Evolutionary conservation across 495 filamentous ascomycete species (phyloP), one percentile per base, ranked within the genome.

Genomic region (Lasiosphaeris hirsuta): DNA sequence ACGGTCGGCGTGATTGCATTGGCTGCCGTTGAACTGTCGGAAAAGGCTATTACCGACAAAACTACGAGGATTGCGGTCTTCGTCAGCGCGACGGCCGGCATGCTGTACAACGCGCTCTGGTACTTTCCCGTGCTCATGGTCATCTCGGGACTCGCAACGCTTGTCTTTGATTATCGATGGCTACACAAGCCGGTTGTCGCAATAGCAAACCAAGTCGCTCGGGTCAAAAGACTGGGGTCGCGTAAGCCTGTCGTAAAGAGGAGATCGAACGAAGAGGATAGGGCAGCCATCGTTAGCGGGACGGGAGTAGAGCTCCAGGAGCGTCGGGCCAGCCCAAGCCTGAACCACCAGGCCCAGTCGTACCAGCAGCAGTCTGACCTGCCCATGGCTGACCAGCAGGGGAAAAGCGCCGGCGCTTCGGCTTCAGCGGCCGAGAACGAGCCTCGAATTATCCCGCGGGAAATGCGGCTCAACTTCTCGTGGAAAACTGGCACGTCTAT

Each of bases 1-100:
- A 90, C 85, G 0, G 90, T 95, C 0, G 90, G 90, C 1, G 85
- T 93, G 40, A 86, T 95, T 55, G 87, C 87, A 0, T 70, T 95
- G 3, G 89, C 90, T 0, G 88, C 88, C 0, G 85, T 91, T 1
- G 82, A 90, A 66, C 78, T 94, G 0, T 80, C 87, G 0, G 73
- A 85, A 15, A 89, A 90, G 65, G 83, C 89, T 4, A 88, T 95
- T 61, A 90, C 81, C 0, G 90, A 95, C 61, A 78, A 76, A 47
- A 38, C 92, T 33, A 86, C 88, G 0, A 72, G 90, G 1, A 75
- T 89, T 10, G 60, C 92, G 1, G 83, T 95, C 1, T 84, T 90
- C 53, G 63, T 90, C n/a, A 82, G 81, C 13, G 90, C 75, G 17
- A 74, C 79, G 3, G 86, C 86, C 0, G 90, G 89, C 6, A 70